Conservation (phyloP, 2,329 filamentous ascomycete species). For the Talaromyces sp. region DNA sequence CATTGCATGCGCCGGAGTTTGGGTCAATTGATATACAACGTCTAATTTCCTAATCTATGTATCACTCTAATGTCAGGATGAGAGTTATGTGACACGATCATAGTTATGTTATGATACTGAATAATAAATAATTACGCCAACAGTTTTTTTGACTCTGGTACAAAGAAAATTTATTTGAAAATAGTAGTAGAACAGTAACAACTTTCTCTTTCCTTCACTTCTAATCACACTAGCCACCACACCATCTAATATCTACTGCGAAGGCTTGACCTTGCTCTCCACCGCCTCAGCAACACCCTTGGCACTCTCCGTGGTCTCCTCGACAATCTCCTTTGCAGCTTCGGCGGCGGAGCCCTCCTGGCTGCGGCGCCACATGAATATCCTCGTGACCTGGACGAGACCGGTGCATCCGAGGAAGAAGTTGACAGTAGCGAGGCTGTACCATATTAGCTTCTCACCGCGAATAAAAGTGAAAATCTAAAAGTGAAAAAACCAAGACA, state of each 20-base stretch:
- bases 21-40: background rate
- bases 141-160: too few species aligned
- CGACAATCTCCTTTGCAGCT: conserved; percentile 33
- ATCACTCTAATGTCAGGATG: background rate
- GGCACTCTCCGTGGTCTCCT: conserved; percentile 4
- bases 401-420: conserved; percentile 94
- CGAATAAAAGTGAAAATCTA: conserved; percentile 25
- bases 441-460: background rate
- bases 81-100: background rate
- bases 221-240: background rate
- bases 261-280: conserved; percentile 9
- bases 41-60: background rate
- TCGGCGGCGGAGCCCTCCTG: conserved; percentile 46
- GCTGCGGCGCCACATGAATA: conserved; percentile 57
- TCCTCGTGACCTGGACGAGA: conserved; percentile 73
- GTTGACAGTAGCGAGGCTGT: conserved; percentile 78
- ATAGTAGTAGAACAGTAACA: background rate
- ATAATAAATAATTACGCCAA: background rate
- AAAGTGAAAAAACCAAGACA: background rate
- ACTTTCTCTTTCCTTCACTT: background rate
- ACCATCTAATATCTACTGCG: background rate
- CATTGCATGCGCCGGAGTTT: background rate
- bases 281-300: conserved; percentile 8
- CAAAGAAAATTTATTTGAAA: background rate
- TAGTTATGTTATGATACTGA: background rate